Evolutionary conservation across 495 filamentous ascomycete species (phyloP), one percentile per base, ranked within the genome.

Genomic region (Aspergillus kassunensis): DNA sequence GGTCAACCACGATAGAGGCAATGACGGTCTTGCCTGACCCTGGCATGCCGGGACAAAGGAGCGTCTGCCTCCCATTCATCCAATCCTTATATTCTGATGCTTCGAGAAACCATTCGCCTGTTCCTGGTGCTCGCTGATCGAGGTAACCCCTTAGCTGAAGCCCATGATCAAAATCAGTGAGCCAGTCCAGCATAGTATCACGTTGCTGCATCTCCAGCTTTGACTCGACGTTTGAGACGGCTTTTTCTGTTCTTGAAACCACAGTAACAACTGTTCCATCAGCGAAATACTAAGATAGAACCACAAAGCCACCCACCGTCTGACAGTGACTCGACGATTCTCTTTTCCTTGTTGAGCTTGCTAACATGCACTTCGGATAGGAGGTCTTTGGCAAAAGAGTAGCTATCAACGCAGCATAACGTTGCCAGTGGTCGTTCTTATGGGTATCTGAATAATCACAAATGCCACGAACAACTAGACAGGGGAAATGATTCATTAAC

Each of bases 1-100:
- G 8, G 6, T 72, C 48, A 10, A 76, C 53, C 1, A 77, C 60
- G 24, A 63, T 63, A 8, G 72, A 66, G 9, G 64, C 54, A 3
- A 68, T 49, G 4, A 74, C 65, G 15, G 72, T 73, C 58, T 75
- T 75, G 2, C 72, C 71, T 0, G 63, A 64, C 27, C 74, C 68
- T 2, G 61, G 66, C 18, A 75, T 72, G 0, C 77, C 77, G 1
- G 66, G 62, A 50, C 71, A 82, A 43, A 71, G 76, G 1, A 78
- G 49, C 0, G 56, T 74, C 15, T 47, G 9, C 1, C 18, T 6
- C 1, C 2, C 18, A 3, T 23, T 30, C 15, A 35, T 3, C 44
- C 44, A 47, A 7, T n/a, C 1, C 30, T n/a, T 13, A 12, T 35
- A 47, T 15, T 21, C 11, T 1, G 3, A 3, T 3, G 16, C 2